Percentiles rank a stretch among this genome's conserved stretches.
Conservation (phyloP, 306 rosid genomes). For the Coriaria nepalensis region DNA sequence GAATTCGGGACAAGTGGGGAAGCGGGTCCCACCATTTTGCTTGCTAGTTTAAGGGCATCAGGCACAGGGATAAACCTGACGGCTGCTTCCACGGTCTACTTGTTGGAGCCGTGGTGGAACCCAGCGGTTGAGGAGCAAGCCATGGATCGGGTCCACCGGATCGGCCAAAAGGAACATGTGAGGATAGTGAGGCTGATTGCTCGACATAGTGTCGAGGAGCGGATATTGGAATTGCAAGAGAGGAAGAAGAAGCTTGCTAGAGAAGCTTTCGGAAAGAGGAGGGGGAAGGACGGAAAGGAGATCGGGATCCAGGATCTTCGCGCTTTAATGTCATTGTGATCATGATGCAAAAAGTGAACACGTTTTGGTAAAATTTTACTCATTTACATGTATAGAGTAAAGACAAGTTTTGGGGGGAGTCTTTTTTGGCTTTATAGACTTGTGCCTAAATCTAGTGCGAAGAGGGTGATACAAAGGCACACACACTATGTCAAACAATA, state of each 20-base stretch:
- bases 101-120: constrained; percentile 94
- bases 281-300: constrained; percentile 20
- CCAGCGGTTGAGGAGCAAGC: constrained; percentile 86
- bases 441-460: too few species aligned
- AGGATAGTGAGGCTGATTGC: constrained; percentile 60
- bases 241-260: constrained; percentile 34
- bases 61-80: constrained; percentile 71
- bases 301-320: constrained; percentile 39
- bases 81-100: constrained; percentile 61
- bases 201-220: constrained; percentile 55
- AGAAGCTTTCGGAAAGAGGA: constrained; percentile 27
- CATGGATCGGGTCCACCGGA: constrained; percentile 73
- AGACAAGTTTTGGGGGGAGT: too few species aligned
- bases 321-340: constrained; percentile 30
- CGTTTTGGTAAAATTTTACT: too few species aligned
- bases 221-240: constrained; percentile 49
- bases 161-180: constrained; percentile 67
- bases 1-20: constrained; percentile 29
- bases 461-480: too few species aligned
- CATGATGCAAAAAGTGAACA: too few species aligned
- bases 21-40: constrained; percentile 39
- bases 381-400: too few species aligned
- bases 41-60: constrained; percentile 72
- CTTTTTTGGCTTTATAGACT: too few species aligned
- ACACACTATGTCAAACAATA: too few species aligned